Evolutionary conservation across 345 rosid species (phyloP).

Genomic region (Camelina sativa): DNA sequence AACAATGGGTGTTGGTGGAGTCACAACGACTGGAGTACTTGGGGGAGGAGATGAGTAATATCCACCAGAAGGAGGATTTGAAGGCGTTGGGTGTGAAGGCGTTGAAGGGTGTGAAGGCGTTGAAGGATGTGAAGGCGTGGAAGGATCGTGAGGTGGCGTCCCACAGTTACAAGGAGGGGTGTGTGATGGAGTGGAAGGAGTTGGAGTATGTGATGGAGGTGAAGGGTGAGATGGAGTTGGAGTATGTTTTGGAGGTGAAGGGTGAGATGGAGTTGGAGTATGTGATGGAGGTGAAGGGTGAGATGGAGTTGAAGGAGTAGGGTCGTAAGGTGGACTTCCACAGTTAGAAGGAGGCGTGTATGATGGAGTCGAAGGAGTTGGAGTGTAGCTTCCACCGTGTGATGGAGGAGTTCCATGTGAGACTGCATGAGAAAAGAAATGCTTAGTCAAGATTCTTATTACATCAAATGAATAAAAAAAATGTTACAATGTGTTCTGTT

Average conservation of each 20-base stretch:
- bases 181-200: constrained; percentile 41
- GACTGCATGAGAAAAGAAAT: constrained; percentile 44
- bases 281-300: constrained; percentile 41
- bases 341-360: constrained; percentile 43
- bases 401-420: constrained; percentile 52
- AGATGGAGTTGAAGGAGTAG: constrained; percentile 51
- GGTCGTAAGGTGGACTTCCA: constrained; percentile 45
- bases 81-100: constrained; percentile 56
- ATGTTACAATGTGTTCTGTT: background rate
- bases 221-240: constrained; percentile 48
- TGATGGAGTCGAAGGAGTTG: constrained; percentile 40
- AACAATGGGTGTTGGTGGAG: constrained; percentile 56
- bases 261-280: constrained; percentile 43
- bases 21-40: constrained; percentile 52
- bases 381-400: constrained; percentile 44
- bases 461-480: background rate
- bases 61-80: constrained; percentile 67
- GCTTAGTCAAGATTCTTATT: constrained; percentile 11
- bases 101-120: constrained; percentile 46
- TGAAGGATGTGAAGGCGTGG: constrained; percentile 48
- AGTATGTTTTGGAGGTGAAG: constrained; percentile 24
- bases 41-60: constrained; percentile 58
- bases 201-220: constrained; percentile 42
- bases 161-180: constrained; percentile 49
- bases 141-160: constrained; percentile 32